Conservation (phyloP, 2,329 filamentous ascomycete species). For the Penicillium aurantiogriseum region DNA sequence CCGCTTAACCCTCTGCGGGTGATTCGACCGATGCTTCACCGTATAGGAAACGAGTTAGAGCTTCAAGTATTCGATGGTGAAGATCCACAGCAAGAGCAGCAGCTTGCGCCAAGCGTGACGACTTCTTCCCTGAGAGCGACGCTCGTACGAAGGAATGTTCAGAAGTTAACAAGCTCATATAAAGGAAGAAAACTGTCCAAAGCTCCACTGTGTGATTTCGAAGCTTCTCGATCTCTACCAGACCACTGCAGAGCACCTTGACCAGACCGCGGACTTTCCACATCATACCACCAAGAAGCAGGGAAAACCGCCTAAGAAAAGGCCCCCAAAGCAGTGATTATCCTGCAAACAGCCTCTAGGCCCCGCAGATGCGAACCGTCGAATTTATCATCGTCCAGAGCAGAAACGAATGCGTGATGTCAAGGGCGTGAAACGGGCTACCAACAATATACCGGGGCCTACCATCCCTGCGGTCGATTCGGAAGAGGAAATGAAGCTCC, state of each 20-base stretch:
- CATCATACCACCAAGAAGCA: background rate
- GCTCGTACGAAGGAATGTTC: background rate
- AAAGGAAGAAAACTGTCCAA: background rate
- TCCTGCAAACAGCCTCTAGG: too few species aligned
- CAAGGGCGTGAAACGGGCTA: too few species aligned
- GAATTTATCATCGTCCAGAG: too few species aligned
- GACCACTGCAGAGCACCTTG: background rate
- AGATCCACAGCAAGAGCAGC: background rate
- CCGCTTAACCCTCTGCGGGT: background rate
- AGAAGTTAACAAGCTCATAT: background rate
- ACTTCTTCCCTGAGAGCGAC: background rate
- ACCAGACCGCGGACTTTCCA: background rate
- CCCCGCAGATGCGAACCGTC: too few species aligned
- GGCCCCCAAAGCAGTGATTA: too few species aligned
- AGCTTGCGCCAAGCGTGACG: background rate
- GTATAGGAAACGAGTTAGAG: background rate
- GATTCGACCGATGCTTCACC: background rate
- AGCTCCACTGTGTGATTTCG: background rate
- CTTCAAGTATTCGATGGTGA: background rate
- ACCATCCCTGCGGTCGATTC: too few species aligned
- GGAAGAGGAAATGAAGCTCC: too few species aligned
- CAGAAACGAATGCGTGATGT: too few species aligned
- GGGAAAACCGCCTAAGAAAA: too few species aligned
- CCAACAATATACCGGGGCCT: too few species aligned
- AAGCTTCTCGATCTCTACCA: background rate